Conservation (phyloP, 495 filamentous ascomycete genomes). For the Penicillium antarcticum region DNA sequence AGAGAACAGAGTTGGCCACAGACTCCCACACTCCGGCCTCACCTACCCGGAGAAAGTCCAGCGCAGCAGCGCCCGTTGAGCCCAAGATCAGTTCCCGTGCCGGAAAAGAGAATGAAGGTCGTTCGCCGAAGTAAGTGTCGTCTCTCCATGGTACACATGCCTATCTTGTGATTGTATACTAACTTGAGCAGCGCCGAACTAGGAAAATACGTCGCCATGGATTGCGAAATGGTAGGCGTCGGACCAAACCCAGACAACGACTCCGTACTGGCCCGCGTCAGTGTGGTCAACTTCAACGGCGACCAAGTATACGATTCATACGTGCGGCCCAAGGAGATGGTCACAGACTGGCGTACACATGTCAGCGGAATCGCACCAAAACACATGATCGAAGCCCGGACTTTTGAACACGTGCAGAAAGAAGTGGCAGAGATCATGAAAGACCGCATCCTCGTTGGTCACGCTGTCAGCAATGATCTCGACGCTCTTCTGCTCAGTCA, state of each 20-base stretch:
- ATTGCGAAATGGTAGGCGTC: constrained; percentile 98
- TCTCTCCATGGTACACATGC: not conserved
- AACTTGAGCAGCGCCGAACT: constrained; percentile 44
- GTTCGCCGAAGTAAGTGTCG: constrained; percentile 41
- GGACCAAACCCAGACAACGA: constrained; percentile 63
- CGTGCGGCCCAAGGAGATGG: constrained; percentile 69
- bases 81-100: constrained; percentile 14
- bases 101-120: constrained; percentile 50
- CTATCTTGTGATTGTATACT: constrained; percentile 2
- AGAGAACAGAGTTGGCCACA: constrained; percentile 12
- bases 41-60: constrained; percentile 26
- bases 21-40: constrained; percentile 8
- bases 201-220: constrained; percentile 87
- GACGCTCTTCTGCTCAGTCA: constrained; percentile 72
- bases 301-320: constrained; percentile 88
- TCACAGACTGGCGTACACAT: constrained; percentile 85
- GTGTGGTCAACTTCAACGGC: constrained; percentile 88
- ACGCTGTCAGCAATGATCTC: constrained; percentile 86
- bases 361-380: constrained; percentile 75
- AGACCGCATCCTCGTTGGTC: constrained; percentile 76
- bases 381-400: constrained; percentile 63
- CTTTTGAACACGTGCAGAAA: constrained; percentile 70
- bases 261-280: constrained; percentile 76
- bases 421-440: constrained; percentile 69
- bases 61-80: constrained; percentile 10